Evolutionary conservation across 2,329 filamentous ascomycete genomes (phyloP), one percentile per base, ranked within the genome.

Genomic region (Penicillium sp.): DNA sequence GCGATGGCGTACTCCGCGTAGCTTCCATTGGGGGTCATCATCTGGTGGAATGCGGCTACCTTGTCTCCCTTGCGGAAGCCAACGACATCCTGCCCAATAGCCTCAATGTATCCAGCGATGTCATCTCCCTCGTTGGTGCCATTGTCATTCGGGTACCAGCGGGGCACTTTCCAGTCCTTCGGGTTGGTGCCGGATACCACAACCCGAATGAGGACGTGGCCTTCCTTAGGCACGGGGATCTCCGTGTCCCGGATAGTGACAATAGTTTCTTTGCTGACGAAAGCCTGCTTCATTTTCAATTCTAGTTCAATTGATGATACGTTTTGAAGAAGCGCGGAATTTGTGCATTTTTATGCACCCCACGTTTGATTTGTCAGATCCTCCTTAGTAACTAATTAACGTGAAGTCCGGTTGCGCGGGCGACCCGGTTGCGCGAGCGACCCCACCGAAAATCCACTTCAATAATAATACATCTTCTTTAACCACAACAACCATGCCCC

Each of bases 1-100:
- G 77, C 78, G 6, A 85, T 65, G 1, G 81, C 81, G 63, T 85
- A 85, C 57, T 85, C 82, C 2, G 81, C 83, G 58, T 79, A 85
- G 29, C 73, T 77, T 2, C 83, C 83, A n/a, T 75, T 71, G 0
- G 77, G 73, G 1, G 72, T 72, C 47, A 72, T 62, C 78, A 84
- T 84, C 63, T 81, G 68, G 47, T 79, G 76, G 57, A 77, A 74
- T 0, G 72, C 73, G 0, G 70, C 80, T 1, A 86, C 83, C 5
- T 81, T 75, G 60, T 85, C 82, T 18, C 83, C 83, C 2, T 73
- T 69, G 52, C 77, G 77, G 74, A 85, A 85, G 46, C 81, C 79
- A 18, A 71, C 75, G 2, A 85, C 82, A 25, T 77, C 73, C 3
- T 74, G 66, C 2, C 83, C 83, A 4, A 84, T 77, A 29, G 71